These are phyloP conservation scores for Blastocystis sp. DNA, from an alignment of 352 stramenopile species.

Conservation along the genomic window DNA sequence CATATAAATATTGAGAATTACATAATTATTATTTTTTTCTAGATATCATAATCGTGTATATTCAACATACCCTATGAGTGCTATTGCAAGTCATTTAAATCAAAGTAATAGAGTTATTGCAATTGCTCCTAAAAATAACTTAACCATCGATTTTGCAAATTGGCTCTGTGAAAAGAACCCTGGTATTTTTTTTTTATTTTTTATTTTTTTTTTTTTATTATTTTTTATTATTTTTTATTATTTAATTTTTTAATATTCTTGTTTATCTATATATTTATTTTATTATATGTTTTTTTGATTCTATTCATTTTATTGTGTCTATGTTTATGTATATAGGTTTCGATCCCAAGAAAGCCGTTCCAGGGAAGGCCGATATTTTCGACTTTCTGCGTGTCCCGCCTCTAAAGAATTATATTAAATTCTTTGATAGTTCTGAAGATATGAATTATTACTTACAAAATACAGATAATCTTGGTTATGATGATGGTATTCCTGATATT, in stretches of 20 bases:
- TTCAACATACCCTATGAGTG: background rate
- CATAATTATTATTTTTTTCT: background rate
- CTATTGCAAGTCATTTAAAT: constrained; percentile 12
- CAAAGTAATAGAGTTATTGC: constrained; percentile 34
- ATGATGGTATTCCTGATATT: constrained; percentile 24
- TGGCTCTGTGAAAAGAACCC: constrained; percentile 35
- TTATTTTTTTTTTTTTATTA: no score
- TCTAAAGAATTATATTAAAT: constrained; percentile 31
- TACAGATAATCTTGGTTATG: constrained; percentile 29
- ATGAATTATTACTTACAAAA: constrained; percentile 13
- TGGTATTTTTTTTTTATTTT: no score
- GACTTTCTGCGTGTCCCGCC: constrained; percentile 20
- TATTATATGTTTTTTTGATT: no score
- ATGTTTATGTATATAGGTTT: no score
- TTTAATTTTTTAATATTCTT: no score
- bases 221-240: no score
- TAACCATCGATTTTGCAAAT: constrained; percentile 3
- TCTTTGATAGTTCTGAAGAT: constrained; percentile 11
- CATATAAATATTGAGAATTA: background rate
- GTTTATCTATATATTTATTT: no score
- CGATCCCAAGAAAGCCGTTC: constrained; percentile 7
- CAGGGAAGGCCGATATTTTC: constrained; percentile 27
- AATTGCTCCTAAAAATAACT: constrained; percentile 5
- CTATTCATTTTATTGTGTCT: no score
- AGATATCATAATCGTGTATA: constrained; percentile 12